Conservation (phyloP, 1,284 basidiomycete species). For the Moesziomyces antarcticus region DNA sequence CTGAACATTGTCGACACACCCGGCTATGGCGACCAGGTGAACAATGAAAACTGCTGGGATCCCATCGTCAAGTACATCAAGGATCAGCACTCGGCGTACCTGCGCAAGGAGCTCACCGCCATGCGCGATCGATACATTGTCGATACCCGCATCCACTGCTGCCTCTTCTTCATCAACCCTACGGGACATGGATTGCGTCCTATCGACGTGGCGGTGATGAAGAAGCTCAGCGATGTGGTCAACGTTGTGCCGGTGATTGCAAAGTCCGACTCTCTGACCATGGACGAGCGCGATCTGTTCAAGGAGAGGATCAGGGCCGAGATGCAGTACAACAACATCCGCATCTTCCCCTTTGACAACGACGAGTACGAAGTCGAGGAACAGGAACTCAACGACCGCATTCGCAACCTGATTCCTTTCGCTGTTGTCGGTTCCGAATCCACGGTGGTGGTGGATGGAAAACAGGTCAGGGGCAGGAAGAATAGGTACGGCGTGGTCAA, state of each 20-base stretch:
- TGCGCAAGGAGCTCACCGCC: conserved; percentile 97
- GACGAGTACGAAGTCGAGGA: conserved; percentile 94
- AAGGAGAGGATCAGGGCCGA: conserved; percentile 96
- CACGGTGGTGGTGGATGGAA: conserved; percentile 93
- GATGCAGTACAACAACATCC: conserved; percentile 90
- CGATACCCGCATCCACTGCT: conserved; percentile 98
- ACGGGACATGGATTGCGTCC: conserved; percentile 64
- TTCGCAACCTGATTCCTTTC: conserved; percentile 94
- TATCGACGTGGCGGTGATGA: conserved; percentile 98
- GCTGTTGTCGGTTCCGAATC: conserved; percentile 95
- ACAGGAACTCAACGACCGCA: conserved; percentile 86
- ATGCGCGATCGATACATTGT: conserved; percentile 98
- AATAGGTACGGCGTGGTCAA: conserved; percentile 99
- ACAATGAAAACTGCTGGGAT: conserved; percentile 99
- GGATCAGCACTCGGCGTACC: conserved; percentile 98
- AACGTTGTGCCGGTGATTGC: conserved; percentile 99
- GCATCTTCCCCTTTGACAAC: conserved; percentile 94
- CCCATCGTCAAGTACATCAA: conserved; percentile 98
- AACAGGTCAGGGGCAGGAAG: conserved; percentile 92
- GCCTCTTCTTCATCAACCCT: conserved; percentile 93
- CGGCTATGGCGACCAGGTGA: conserved; percentile 97
- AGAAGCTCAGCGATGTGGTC: conserved; percentile 97
- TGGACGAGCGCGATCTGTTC: conserved; percentile 91
- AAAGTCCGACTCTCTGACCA: conserved; percentile 93
- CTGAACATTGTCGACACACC: conserved; percentile 99